Percentiles rank a stretch among this genome's conserved stretches.
These are phyloP conservation scores for Meira miltonrushii DNA, from an alignment of 1,284 basidiomycete species.

Conservation along the genomic window DNA sequence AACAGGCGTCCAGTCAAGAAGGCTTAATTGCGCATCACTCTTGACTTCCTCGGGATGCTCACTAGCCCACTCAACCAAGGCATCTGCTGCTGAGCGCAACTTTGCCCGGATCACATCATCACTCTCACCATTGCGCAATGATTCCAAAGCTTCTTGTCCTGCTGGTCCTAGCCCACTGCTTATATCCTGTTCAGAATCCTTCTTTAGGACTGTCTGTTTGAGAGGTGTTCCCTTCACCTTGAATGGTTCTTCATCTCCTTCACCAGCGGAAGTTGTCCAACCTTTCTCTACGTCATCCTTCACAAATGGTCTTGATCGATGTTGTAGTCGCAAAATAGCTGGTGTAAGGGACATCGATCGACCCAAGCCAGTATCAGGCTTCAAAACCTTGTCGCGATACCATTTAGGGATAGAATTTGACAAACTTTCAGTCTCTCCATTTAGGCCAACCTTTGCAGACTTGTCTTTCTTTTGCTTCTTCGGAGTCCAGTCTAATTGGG, in stretches of 20 bases:
- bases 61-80: slow-evolving; percentile 11
- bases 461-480: slow-evolving; percentile 65
- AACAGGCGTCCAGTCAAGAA: slow-evolving; percentile 38
- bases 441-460: neutral
- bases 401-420: slow-evolving; percentile 27
- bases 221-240: slow-evolving; percentile 14
- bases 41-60: slow-evolving; percentile 8
- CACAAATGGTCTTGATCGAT: slow-evolving; percentile 28
- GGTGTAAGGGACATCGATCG: slow-evolving; percentile 9
- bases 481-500: slow-evolving; percentile 90
- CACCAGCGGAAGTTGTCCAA: slow-evolving; percentile 6
- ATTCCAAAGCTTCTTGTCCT: slow-evolving; percentile 16
- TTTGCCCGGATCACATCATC: slow-evolving; percentile 11
- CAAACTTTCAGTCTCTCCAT: slow-evolving; percentile 8
- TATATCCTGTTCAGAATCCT: neutral
- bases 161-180: slow-evolving; percentile 3
- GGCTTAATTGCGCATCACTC: slow-evolving; percentile 23
- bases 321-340: slow-evolving; percentile 24
- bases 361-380: slow-evolving; percentile 10
- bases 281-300: slow-evolving; percentile 5
- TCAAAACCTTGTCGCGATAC: slow-evolving; percentile 35
- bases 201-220: slow-evolving; percentile 8
- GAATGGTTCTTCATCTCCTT: neutral
- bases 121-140: slow-evolving; percentile 7
- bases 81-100: slow-evolving; percentile 25